These are phyloP conservation scores for Elongisporangium prolatum DNA, from an alignment of 352 stramenopile genomes.

Conservation along the genomic window DNA sequence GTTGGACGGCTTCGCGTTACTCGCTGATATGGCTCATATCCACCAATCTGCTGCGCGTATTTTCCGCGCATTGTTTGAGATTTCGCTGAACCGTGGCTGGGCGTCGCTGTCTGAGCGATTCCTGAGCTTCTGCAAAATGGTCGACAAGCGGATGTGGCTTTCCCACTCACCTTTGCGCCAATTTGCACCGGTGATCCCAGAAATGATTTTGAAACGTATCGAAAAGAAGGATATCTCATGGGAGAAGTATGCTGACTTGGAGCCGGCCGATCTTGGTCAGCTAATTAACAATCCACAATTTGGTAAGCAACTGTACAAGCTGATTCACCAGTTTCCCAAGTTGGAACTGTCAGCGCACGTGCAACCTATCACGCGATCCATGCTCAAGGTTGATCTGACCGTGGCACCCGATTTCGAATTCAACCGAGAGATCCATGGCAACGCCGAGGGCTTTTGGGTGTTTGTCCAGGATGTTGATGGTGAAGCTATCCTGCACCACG, in stretches of 20 bases:
- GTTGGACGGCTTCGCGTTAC: slow-evolving; percentile 97
- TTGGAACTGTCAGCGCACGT: slow-evolving; percentile 96
- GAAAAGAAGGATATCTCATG: slow-evolving; percentile 99
- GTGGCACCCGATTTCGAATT: slow-evolving; percentile 98
- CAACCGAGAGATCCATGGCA: slow-evolving; percentile 94
- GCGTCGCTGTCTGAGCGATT: slow-evolving; percentile 93
- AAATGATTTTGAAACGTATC: slow-evolving; percentile 95
- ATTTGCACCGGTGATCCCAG: slow-evolving; percentile 91
- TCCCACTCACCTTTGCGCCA: slow-evolving; percentile 97
- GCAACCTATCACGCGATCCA: slow-evolving; percentile 97
- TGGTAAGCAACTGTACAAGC: slow-evolving; percentile 96
- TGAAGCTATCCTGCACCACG: slow-evolving; percentile 98
- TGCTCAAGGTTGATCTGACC: slow-evolving; percentile 95
- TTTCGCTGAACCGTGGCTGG: slow-evolving; percentile 96
- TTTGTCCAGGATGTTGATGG: slow-evolving; percentile 98
- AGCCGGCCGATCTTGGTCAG: slow-evolving; percentile 95
- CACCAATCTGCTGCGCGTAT: slow-evolving; percentile 98
- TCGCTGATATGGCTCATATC: slow-evolving; percentile 99
- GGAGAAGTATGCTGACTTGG: slow-evolving; percentile 97
- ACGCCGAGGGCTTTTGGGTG: slow-evolving; percentile 96
- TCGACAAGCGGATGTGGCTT: slow-evolving; percentile 98
- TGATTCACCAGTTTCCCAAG: slow-evolving; percentile 98
- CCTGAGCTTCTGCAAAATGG: slow-evolving; percentile 98
- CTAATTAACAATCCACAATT: slow-evolving; percentile 98
- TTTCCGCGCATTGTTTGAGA: slow-evolving; percentile 98